Base-by-base conservation (phyloP, 2,329 filamentous ascomycete genomes). In the Cladobotryum mycophilum region DNA sequence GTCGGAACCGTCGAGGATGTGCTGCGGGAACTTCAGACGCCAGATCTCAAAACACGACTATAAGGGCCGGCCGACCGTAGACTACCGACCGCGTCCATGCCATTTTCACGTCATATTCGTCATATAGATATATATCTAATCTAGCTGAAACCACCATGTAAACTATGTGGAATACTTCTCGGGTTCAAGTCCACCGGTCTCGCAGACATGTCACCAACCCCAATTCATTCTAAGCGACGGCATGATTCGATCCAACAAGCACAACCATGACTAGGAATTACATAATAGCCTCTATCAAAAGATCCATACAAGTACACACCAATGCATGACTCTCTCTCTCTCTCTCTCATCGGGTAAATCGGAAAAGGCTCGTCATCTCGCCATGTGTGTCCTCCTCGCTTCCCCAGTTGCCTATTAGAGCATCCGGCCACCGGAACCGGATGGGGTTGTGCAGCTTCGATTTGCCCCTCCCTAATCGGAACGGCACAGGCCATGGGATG, bases 1-100 rank as follows among this genome's bases (percentile, higher is more conserved):
- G 66, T 69, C 9, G 44, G 47, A n/a, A 52, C 53, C 12, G 59
- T 61, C 1, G 61, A 67, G 5, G 60, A 65, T 41, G 18, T 67
- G 6, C 45, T 69, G 49, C 41, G 34, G 8, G 25, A 30, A 11
- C 25, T 30, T 7, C 25, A 30, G 8, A 2, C 25, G 25, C 25
- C 25, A 30, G 25, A 30, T 30, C 25, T 30, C 25, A 30, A 30
- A 30, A 6, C 25, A 30, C 25, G 25, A 11, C 25, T 30, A 2
- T 30, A 30, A 30, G 25, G 6, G 25, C 25, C 8, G 4, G 2
- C 6, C 9, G 8, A 11, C 9, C 6, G 6, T 30, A 30, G 25
- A 8, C 25, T 30, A n/a, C n/a, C n/a, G n/a, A n/a, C n/a, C n/a
- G n/a, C n/a, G n/a, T n/a, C n/a, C n/a, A n/a, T 30, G 25, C 25